Conservation (phyloP, 345 rosid genomes). For the Citrus glauca region DNA sequence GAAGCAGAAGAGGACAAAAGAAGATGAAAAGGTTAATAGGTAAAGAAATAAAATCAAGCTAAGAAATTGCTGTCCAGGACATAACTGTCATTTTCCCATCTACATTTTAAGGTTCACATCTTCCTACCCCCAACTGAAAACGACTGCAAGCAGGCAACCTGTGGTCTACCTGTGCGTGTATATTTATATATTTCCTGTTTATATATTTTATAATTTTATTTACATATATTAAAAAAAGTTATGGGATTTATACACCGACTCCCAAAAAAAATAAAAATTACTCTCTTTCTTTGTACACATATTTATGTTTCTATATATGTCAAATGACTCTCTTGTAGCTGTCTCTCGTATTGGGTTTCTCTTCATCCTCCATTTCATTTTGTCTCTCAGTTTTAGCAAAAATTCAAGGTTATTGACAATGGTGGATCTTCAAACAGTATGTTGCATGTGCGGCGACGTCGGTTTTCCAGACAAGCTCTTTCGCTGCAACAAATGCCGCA, state of each 20-base stretch:
- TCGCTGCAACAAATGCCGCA: constrained; percentile 81
- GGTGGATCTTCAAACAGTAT: constrained; percentile 83
- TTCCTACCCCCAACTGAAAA: constrained; percentile 52
- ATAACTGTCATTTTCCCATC: constrained; percentile 31
- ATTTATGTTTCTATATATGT: not conserved
- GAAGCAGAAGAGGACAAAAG: constrained; percentile 25
- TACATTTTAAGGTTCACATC: constrained; percentile 51
- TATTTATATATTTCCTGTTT: not conserved
- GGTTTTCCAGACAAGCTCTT: constrained; percentile 96
- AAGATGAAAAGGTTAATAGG: not conserved
- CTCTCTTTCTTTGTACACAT: constrained; percentile 12
- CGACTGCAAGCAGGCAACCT: constrained; percentile 93
- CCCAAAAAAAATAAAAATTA: not conserved
- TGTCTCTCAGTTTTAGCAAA: not conserved
- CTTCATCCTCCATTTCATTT: constrained; percentile 9
- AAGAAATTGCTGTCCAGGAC: constrained; percentile 13
- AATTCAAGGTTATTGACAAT: constrained; percentile 22
- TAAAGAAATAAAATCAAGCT: not conserved
- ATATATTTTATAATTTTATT: too few relatives aligned
- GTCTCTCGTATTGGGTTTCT: constrained; percentile 12
- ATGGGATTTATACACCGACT: constrained; percentile 34
- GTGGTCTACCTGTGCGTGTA: constrained; percentile 51
- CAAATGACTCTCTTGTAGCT: constrained; percentile 14
- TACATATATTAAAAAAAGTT: not conserved
- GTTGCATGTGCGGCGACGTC: constrained; percentile 99